These are phyloP conservation scores for Raphanus sativus DNA, from an alignment of 345 rosid genomes.

Conservation along the genomic window DNA sequence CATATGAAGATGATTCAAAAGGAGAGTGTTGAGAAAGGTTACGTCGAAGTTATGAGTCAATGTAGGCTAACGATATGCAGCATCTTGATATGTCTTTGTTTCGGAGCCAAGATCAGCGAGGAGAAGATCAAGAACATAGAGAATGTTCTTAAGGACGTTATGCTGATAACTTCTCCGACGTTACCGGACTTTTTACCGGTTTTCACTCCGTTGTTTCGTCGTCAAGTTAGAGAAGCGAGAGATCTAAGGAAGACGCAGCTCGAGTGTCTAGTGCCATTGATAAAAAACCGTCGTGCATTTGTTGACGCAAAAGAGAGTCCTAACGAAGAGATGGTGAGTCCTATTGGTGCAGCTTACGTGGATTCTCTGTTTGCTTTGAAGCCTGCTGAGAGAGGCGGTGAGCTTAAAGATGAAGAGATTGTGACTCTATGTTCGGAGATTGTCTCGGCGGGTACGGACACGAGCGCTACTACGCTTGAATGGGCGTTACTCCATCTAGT, in stretches of 20 bases:
- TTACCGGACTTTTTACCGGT: constrained; percentile 83
- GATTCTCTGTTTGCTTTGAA: constrained; percentile 70
- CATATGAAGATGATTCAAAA: constrained; percentile 65
- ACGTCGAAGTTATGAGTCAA: constrained; percentile 71
- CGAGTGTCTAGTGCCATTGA: constrained; percentile 72
- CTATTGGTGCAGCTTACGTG: constrained; percentile 87
- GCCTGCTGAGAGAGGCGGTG: constrained; percentile 46
- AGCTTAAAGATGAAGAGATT: constrained; percentile 66
- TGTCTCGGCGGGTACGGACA: constrained; percentile 88
- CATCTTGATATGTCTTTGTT: constrained; percentile 76
- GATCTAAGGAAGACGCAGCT: constrained; percentile 68
- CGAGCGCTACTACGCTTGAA: constrained; percentile 77
- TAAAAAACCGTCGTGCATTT: constrained; percentile 60
- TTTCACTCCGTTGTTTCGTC: constrained; percentile 65
- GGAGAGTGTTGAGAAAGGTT: constrained; percentile 54
- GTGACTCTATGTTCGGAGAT: constrained; percentile 86
- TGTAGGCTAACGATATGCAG: constrained; percentile 78
- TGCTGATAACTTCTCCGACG: constrained; percentile 73
- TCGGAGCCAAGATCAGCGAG: constrained; percentile 84
- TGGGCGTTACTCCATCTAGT: constrained; percentile 83
- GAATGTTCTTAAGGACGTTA: constrained; percentile 70
- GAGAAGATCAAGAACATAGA: constrained; percentile 65
- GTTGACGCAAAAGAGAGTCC: constrained; percentile 49
- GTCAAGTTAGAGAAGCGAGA: constrained; percentile 65
- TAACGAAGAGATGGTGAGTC: constrained; percentile 73